Base-by-base conservation (phyloP, 345 rosid species). In the Stellera chamaejasme region DNA sequence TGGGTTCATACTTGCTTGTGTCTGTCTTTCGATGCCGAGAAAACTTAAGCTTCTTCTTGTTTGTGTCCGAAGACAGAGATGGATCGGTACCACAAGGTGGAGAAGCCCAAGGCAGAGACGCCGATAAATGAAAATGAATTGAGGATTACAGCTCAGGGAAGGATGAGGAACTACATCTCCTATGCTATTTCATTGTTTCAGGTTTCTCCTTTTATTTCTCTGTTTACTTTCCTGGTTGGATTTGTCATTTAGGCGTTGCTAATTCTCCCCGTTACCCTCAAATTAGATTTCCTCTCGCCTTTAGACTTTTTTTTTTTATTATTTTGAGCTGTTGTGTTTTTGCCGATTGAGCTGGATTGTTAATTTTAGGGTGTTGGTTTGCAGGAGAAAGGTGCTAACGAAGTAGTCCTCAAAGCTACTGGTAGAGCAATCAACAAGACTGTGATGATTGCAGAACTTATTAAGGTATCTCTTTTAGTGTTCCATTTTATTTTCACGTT, bases 371-470 rank as follows among this genome's bases (percentile, higher is more conserved):
- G 1, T 27, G 32, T 39, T 59, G 41, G 54, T 55, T 10, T 59
- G 14, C 54, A 78, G 80, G 83, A 78, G 8, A 75, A 75, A 43
- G 69, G 67, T 36, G 55, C 72, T 15, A 61, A 63, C 65, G 80
- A 78, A 46, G 59, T 78, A 59, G 77, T 75, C 25, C 56, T 78
- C 45, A 78, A 72, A 65, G 83, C 83, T 25, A 78, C 72, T 56
- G 83, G 83, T 47, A 72, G 83, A 64, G 83, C 83, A 28, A 78
- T 78, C 28, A 78, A 78, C 67, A 78, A 78, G 74, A 75, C 80
- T 43, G 77, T 78, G 10, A 72, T 68, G 46, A 78, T 78, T 15
- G 75, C 69, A 48, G 83, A 78, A 60, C 61, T 78, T 6, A 70
- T 78, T 39, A 78, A 78, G 83, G 83, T 78, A 15, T 10, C n/a